Percentiles rank a stretch among this genome's conserved stretches.
Evolutionary conservation across 176 grass and related monocot genomes (phyloP).

Genomic region (Zoysia japonica): DNA sequence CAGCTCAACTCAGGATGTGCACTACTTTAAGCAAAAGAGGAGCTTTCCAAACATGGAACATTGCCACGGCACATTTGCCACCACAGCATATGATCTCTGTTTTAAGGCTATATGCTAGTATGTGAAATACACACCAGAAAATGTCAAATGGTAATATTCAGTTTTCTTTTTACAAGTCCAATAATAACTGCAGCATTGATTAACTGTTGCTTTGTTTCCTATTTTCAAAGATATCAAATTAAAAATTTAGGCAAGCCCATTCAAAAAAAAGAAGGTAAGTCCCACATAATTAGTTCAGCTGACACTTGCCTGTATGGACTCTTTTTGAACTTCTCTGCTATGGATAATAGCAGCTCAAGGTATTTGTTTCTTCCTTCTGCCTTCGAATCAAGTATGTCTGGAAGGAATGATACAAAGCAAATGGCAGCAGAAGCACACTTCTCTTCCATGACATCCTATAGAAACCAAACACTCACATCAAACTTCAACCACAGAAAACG

Average conservation of each 20-base stretch:
- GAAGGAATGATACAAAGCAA: constrained; percentile 98
- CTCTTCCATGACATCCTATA: constrained; percentile 86
- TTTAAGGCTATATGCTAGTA: neutral
- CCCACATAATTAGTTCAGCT: constrained; percentile 24
- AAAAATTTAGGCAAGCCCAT: neutral
- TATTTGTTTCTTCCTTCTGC: constrained; percentile 96
- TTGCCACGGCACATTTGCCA: neutral
- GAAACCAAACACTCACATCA: constrained; percentile 27
- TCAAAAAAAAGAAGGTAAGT: neutral
- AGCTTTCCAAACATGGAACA: neutral
- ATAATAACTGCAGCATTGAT: neutral
- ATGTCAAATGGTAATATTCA: neutral
- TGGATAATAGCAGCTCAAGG: constrained; percentile 75
- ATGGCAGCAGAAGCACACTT: constrained; percentile 95
- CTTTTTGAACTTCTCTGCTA: constrained; percentile 90
- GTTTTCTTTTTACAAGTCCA: constrained; percentile 2
- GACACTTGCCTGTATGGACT: constrained; percentile 88
- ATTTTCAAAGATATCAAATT: neutral
- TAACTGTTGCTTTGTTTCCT: neutral
- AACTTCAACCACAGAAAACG: constrained; percentile 9
- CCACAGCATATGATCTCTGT: neutral
- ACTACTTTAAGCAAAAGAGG: constrained; percentile 20
- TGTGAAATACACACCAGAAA: neutral
- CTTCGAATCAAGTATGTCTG: constrained; percentile 97
- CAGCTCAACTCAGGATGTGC: constrained; percentile 25